Percentiles rank a stretch among this genome's conserved stretches.
These are phyloP conservation scores for Wickerhamiella slavikovae DNA, from an alignment of 805 yeast species.

Conservation along the genomic window DNA sequence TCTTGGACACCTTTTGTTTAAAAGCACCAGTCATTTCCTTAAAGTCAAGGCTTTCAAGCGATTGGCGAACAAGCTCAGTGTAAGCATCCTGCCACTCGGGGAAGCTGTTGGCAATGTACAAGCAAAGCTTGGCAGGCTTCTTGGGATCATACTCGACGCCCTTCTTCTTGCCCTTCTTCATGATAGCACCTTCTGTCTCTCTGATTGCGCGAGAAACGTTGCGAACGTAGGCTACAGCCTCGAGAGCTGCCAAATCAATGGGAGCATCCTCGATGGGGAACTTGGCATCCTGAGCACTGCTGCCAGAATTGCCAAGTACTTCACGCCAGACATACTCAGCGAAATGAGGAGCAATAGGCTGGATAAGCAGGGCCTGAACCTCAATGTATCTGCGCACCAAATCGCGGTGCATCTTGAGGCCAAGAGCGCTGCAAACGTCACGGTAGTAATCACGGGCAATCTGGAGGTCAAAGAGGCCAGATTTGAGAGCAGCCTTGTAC, in stretches of 20 bases:
- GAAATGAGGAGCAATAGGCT: conserved; percentile 93
- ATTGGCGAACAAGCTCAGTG: conserved; percentile 55
- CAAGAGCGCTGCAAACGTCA: conserved; percentile 35
- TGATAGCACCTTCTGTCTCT: conserved; percentile 73
- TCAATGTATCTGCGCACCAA: conserved; percentile 68
- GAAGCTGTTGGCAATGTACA: conserved; percentile 61
- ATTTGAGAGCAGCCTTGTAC: conserved; percentile 77
- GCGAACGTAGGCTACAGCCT: conserved; percentile 65
- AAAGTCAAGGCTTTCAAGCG: conserved; percentile 25
- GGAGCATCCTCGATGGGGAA: conserved; percentile 69
- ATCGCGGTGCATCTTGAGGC: conserved; percentile 54
- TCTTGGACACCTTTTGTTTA: conserved; percentile 20
- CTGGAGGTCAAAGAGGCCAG: conserved; percentile 85
- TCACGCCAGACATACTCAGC: conserved; percentile 81
- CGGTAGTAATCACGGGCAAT: conserved; percentile 91
- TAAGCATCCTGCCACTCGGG: conserved; percentile 83
- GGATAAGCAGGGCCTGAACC: conserved; percentile 59
- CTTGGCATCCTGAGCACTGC: conserved; percentile 47
- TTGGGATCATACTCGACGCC: conserved; percentile 52
- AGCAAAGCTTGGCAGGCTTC: conserved; percentile 50
- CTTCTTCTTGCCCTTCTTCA: conserved; percentile 68
- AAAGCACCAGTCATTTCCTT: conserved; percentile 19
- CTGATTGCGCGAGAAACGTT: conserved; percentile 63
- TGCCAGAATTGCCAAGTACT: conserved; percentile 40
- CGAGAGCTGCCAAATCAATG: conserved; percentile 36